A percentile compares a stretch with the other conserved stretches of the same genome.
These are phyloP conservation scores for Verticillium longisporum DNA, from an alignment of 2,329 filamentous ascomycete genomes.

Conservation along the genomic window DNA sequence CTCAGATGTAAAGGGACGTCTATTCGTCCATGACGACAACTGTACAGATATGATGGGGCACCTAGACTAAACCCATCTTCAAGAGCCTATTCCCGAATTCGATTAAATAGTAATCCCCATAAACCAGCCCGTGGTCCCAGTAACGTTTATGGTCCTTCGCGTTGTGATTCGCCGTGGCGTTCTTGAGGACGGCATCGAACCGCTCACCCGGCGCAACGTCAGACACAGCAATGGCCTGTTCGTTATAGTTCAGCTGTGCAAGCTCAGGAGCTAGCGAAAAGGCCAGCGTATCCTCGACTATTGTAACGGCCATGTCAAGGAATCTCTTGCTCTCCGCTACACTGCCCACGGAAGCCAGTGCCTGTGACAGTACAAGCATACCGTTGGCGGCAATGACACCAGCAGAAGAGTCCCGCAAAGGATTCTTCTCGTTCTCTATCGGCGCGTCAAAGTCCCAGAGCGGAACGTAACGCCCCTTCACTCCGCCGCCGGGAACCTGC, in stretches of 20 bases:
- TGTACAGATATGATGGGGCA: background rate
- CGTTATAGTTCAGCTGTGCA: constrained; percentile 8
- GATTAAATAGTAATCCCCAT: constrained; percentile 41
- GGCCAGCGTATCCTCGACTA: constrained; percentile 22
- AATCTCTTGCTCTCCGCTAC: constrained; percentile 13
- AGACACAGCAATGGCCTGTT: background rate
- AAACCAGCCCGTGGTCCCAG: constrained; percentile 35
- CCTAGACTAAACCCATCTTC: constrained; percentile 18
- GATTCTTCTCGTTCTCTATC: constrained; percentile 16
- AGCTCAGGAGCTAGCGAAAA: constrained; percentile 17
- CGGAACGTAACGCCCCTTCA: constrained; percentile 18
- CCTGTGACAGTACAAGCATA: constrained; percentile 29
- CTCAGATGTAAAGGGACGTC: background rate
- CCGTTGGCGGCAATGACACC: constrained; percentile 34
- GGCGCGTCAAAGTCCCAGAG: constrained; percentile 44
- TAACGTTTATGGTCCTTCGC: constrained; percentile 20
- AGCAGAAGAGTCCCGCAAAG: constrained; percentile 28
- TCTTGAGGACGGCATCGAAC: constrained; percentile 25
- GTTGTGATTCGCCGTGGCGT: constrained; percentile 28
- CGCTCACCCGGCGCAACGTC: constrained; percentile 3
- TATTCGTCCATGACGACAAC: background rate
- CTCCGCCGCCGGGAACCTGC: constrained; percentile 11
- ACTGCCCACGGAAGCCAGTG: constrained; percentile 2
- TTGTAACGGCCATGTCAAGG: constrained; percentile 18
- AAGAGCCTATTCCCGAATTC: constrained; percentile 38